These are phyloP conservation scores for Leptographium procerum DNA, from an alignment of 2,329 filamentous ascomycete genomes.

Conservation along the genomic window DNA sequence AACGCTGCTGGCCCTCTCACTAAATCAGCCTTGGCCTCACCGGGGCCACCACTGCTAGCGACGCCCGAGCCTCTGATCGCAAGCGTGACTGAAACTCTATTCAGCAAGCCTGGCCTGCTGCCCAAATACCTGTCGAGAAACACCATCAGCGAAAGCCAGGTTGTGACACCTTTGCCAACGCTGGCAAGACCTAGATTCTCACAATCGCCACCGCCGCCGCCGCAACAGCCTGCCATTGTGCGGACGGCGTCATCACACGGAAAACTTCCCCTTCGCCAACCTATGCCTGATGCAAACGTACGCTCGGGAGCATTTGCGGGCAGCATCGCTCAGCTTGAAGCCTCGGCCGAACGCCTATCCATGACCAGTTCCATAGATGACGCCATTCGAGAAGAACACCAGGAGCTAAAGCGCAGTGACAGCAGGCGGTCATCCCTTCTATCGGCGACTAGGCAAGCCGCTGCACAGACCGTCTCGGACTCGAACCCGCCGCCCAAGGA, in stretches of 20 bases:
- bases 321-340: conserved; percentile 65
- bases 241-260: conserved; percentile 34
- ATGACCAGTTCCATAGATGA: conserved; percentile 65
- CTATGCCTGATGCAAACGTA: conserved; percentile 49
- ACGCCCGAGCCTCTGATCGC: neutral
- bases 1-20: neutral
- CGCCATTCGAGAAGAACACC: conserved; percentile 63
- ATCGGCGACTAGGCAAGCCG: conserved; percentile 24
- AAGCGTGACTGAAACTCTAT: neutral
- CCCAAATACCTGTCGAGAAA: no score
- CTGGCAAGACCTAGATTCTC: conserved; percentile 7
- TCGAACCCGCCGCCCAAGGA: neutral
- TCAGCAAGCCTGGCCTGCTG: neutral
- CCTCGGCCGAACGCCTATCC: conserved; percentile 63
- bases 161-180: neutral
- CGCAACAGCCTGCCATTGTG: conserved; percentile 28
- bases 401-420: conserved; percentile 59
- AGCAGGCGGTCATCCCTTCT: conserved; percentile 54
- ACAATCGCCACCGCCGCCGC: neutral
- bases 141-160: neutral
- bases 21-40: neutral
- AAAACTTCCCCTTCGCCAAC: conserved; percentile 40
- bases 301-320: conserved; percentile 50
- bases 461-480: neutral
- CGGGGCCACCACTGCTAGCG: neutral